Evolutionary conservation across 768 basidiomycete species (phyloP).

Genomic region (Leucosporidium yakuticum): DNA sequence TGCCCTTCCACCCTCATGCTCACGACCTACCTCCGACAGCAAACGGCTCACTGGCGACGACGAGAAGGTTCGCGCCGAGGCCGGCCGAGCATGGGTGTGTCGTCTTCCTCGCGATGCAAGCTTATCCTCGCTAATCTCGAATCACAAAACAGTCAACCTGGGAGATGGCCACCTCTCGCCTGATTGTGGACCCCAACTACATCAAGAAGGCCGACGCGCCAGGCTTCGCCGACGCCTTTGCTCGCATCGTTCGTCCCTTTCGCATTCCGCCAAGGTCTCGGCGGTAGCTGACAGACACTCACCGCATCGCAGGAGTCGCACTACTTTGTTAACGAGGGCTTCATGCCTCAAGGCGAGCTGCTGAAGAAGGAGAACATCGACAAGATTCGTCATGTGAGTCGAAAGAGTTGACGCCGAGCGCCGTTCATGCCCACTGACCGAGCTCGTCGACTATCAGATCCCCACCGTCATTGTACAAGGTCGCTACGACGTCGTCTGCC

Average conservation of each 20-base stretch:
- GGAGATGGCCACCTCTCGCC: constrained; percentile 72
- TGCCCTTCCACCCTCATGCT: too few relatives aligned
- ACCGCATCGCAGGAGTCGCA: constrained; percentile 45
- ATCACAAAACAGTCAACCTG: constrained; percentile 4
- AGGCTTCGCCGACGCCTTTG: constrained; percentile 61
- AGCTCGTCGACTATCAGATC: not conserved
- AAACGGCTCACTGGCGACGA: constrained; percentile 31
- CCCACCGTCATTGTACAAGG: constrained; percentile 17
- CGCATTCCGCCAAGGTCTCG: not conserved
- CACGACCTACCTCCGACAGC: constrained; percentile 53
- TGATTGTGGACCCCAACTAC: constrained; percentile 63
- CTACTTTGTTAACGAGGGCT: constrained; percentile 74
- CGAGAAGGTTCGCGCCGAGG: constrained; percentile 26
- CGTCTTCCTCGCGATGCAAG: not conserved
- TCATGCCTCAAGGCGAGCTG: constrained; percentile 44
- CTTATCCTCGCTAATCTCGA: not conserved
- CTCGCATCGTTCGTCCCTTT: constrained; percentile 54
- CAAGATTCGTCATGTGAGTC: constrained; percentile 9
- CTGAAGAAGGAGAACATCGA: constrained; percentile 17
- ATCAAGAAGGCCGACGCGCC: constrained; percentile 61
- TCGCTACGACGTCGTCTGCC: constrained; percentile 11
- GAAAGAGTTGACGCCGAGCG: constrained; percentile 1
- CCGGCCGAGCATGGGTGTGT: constrained; percentile 32
- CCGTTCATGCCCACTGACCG: not conserved
- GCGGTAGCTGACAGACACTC: constrained; percentile 3